Evolutionary conservation across 805 yeast species (phyloP), one percentile per base, ranked within the genome.

Genomic region (Cyberlindnera xylosilytica): DNA sequence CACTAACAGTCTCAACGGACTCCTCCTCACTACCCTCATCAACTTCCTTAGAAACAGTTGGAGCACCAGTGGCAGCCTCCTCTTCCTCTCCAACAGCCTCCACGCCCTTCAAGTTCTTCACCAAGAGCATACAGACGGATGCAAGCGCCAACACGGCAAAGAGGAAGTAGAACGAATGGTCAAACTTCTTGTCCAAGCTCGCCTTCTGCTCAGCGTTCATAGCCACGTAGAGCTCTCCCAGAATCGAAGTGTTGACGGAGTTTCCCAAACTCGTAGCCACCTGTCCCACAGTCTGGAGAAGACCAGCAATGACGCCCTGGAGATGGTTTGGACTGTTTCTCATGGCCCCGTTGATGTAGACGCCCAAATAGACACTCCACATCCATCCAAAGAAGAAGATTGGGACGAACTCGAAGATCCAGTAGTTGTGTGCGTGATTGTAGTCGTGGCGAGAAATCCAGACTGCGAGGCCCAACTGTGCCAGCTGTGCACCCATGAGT

Each of bases 291-390:
- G 72, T 64, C 41, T 58, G 64, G 28, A n/a, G 15, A 6, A 29
- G 15, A 8, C 32, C 32, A 15, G 19, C 12, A 16, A 29, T 19
- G 16, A 16, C 60, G 7, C 70, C 73, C 39, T 68, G 72, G 16
- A 64, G 42, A 34, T 64, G 62, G 6, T 52, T 37, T 0, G 75
- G 73, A 10, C 71, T 61, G 13, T 56, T 36, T 29, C 53, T 32
- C 46, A 58, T 53, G 9, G 67, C 49, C 4, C 61, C 54, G 24
- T 56, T 62, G 23, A 61, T 39, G 38, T 60, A 68, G 3, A 65
- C 57, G 20, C 65, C 54, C 48, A 63, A 68, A 42, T 57, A 68
- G 3, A 62, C 36, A 27, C 66, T 66, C 2, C 50, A 42, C 2
- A 62, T 61, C 22, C 47, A 39, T 4, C 63, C 66, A 36, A 45